These are phyloP conservation scores for Solanum dulcamara DNA, from an alignment of 257 asterid species.

Conservation along the genomic window DNA sequence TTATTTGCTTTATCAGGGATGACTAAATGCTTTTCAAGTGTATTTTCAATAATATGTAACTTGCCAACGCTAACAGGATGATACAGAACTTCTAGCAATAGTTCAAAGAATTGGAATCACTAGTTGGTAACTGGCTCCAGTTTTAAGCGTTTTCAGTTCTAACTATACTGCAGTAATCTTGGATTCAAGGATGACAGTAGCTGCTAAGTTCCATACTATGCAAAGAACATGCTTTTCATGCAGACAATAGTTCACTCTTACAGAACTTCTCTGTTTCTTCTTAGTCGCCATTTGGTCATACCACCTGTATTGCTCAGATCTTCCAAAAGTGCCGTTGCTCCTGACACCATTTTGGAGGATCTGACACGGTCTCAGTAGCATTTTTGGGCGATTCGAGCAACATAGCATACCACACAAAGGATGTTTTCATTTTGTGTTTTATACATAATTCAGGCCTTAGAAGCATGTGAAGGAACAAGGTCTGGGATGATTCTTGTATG, in stretches of 20 bases:
- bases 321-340: neutral
- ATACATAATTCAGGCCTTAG: neutral
- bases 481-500: neutral
- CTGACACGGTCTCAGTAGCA: neutral
- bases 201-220: neutral
- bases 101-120: neutral
- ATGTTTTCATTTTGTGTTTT: neutral
- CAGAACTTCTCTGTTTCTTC: neutral
- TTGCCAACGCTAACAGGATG: neutral
- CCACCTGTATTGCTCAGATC: neutral
- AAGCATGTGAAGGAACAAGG: neutral
- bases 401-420: neutral
- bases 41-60: neutral
- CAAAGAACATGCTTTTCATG: neutral
- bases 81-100: neutral
- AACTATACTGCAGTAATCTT: neutral
- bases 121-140: neutral
- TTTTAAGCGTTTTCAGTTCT: neutral
- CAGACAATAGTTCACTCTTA: neutral
- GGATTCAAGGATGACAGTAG: neutral
- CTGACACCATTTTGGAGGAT: neutral
- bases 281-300: neutral
- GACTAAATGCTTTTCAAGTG: neutral
- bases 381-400: neutral
- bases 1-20: neutral